Percentiles rank a stretch among this genome's conserved stretches.
Evolutionary conservation across 805 yeast genomes (phyloP).

Genomic region (Barnettozyma populi): DNA sequence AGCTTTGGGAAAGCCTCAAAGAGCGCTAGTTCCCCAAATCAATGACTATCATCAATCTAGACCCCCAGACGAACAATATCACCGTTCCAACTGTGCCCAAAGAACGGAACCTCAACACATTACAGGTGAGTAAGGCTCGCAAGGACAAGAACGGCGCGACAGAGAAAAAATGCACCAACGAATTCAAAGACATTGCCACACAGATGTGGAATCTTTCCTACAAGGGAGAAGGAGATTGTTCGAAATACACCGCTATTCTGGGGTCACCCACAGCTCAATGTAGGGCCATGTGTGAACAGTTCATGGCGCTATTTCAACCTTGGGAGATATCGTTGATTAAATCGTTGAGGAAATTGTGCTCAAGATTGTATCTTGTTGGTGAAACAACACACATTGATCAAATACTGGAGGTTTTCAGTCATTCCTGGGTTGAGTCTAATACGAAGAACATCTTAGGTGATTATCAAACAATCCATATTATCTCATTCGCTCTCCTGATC

Average conservation of each 20-base stretch:
- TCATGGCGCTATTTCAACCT: conserved; percentile 36
- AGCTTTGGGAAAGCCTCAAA: background rate
- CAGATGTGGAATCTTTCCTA: conserved; percentile 30
- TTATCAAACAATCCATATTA: conserved; percentile 59
- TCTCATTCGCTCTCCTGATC: conserved; percentile 65
- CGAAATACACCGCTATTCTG: conserved; percentile 36
- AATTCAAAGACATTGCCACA: conserved; percentile 21
- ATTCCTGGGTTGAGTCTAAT: conserved; percentile 51
- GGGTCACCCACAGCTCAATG: conserved; percentile 26
- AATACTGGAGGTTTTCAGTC: conserved; percentile 61
- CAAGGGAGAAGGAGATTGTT: conserved; percentile 29
- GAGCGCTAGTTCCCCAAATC: background rate
- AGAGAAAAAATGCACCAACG: background rate
- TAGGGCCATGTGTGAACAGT: conserved; percentile 27
- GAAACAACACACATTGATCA: conserved; percentile 81
- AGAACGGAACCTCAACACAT: background rate
- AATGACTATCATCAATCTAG: background rate
- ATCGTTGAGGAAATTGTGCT: conserved; percentile 57
- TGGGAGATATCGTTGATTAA: conserved; percentile 46
- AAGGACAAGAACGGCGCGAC: background rate
- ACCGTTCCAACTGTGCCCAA: background rate
- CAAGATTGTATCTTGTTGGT: conserved; percentile 66
- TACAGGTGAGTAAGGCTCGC: background rate
- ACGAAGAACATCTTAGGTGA: conserved; percentile 44
- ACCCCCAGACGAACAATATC: background rate